Conservation (phyloP, 768 basidiomycete genomes). For the Sporobolomyces phaffii region DNA sequence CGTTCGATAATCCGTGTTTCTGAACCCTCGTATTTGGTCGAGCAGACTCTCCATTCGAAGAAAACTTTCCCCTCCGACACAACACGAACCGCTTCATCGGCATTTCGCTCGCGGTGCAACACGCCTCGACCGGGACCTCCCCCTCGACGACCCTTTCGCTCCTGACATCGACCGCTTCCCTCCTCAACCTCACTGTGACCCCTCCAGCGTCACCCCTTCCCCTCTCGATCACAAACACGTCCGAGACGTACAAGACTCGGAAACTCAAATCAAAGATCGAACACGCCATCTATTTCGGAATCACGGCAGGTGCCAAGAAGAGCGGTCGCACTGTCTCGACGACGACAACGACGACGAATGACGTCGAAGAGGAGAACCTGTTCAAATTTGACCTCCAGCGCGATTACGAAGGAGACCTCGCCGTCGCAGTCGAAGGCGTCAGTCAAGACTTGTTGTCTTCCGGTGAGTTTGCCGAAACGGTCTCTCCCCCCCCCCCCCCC, state of each 20-base stretch:
- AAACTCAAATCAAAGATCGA: conserved; percentile 48
- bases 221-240: conserved; percentile 7
- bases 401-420: conserved; percentile 45
- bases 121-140: not conserved
- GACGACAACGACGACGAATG: not conserved
- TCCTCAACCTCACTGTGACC: conserved; percentile 21
- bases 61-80: conserved; percentile 46
- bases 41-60: conserved; percentile 45
- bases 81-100: conserved; percentile 48
- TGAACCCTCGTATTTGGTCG: not conserved
- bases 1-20: not conserved
- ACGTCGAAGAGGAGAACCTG: conserved; percentile 44
- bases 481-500: not conserved
- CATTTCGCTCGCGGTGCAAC: conserved; percentile 15
- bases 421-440: conserved; percentile 45
- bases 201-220: conserved; percentile 1
- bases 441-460: conserved; percentile 56
- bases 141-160: conserved; percentile 22
- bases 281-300: conserved; percentile 49
- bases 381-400: conserved; percentile 46
- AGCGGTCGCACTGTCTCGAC: not conserved
- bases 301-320: conserved; percentile 23
- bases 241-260: conserved; percentile 40
- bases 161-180: conserved; percentile 31
- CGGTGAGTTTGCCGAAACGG: conserved; percentile 53